Conservation (phyloP, 257 asterid genomes). For the Voacanga thouarsii region DNA sequence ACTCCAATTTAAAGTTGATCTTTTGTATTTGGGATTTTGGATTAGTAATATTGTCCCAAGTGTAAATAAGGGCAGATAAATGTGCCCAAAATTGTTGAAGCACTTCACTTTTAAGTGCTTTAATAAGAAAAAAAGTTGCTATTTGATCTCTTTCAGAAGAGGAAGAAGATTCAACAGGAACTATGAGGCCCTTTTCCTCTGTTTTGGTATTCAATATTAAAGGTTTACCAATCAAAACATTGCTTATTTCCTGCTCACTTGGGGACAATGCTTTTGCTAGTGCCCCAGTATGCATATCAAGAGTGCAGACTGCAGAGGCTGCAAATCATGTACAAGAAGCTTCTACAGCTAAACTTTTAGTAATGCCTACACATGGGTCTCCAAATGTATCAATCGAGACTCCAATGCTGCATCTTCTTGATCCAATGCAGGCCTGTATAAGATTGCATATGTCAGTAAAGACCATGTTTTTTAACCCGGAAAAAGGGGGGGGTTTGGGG, state of each 20-base stretch:
- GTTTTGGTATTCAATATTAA: not conserved
- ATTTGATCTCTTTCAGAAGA: not conserved
- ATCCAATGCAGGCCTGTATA: slow-evolving; percentile 75
- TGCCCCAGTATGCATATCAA: not conserved
- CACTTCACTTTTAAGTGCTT: not conserved
- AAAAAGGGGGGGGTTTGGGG: not conserved
- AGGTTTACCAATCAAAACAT: not conserved
- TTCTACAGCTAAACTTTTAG: slow-evolving; percentile 75
- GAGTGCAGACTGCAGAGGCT: not conserved
- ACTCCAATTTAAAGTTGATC: not conserved
- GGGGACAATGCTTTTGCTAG: slow-evolving; percentile 4
- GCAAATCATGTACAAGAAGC: slow-evolving; percentile 60
- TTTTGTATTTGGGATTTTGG: not conserved
- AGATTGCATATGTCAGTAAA: not conserved
- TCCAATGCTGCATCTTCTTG: slow-evolving; percentile 60
- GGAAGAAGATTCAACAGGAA: not conserved
- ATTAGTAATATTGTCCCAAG: not conserved
- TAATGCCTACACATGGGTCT: slow-evolving; percentile 64
- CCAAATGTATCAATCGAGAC: slow-evolving; percentile 63
- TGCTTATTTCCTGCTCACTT: not conserved
- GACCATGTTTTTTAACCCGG: not conserved
- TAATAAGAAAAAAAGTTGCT: not conserved
- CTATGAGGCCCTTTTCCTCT: not conserved
- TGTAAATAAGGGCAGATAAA: not conserved
- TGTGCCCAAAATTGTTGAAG: not conserved